phyloP scores from a whole-genome alignment of 345 rosid species.

The Murraya koenigii region DNA sequence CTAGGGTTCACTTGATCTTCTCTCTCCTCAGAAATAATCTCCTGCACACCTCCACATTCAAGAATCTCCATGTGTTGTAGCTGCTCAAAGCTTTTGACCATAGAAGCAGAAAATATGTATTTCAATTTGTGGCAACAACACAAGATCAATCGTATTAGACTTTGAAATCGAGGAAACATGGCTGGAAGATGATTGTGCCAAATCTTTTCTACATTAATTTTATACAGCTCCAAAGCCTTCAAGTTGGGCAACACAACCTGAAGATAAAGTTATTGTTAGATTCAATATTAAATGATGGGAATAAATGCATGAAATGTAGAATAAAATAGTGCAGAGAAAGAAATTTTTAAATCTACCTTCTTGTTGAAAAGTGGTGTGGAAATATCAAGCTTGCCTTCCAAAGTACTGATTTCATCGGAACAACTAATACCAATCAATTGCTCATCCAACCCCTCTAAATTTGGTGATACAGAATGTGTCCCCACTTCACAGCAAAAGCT shows the following conservation, averaged over 20 bases:
- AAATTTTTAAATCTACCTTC: neutral
- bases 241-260: constrained; percentile 26
- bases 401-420: neutral
- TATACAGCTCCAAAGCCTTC: neutral
- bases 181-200: constrained; percentile 8
- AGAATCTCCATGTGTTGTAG: neutral
- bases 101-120: neutral
- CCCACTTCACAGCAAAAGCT: neutral
- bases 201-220: neutral
- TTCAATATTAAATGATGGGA: no score
- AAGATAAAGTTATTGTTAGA: neutral
- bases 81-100: neutral
- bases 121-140: neutral
- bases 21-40: constrained; percentile 14
- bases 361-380: neutral
- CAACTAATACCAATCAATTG: neutral
- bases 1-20: neutral
- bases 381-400: neutral
- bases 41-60: neutral
- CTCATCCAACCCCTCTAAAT: neutral
- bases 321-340: neutral
- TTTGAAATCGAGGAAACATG: neutral
- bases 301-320: neutral
- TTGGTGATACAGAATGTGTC: neutral
- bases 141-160: neutral